Base-by-base conservation (phyloP, 2,329 filamentous ascomycete genomes). In the Diaporthe sp. region DNA sequence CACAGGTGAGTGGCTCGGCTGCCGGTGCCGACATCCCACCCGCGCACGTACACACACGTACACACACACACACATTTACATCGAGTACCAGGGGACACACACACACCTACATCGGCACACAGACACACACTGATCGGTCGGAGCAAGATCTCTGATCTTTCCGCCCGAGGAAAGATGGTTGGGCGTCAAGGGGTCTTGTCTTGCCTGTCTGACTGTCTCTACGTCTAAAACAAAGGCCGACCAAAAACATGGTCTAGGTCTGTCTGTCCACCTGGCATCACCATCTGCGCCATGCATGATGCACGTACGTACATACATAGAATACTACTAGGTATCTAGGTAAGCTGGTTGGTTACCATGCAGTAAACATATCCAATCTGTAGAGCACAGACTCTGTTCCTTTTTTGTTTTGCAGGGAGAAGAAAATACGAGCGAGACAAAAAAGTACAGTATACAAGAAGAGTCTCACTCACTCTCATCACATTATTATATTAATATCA, bases 91-190 rank as follows among this genome's bases (percentile, higher is more conserved):
- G 22, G 47, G 30, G 2, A 35, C 33, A 38, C 33, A 38, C 58
- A 42, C 38, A 61, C 55, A 58, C 28, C 19, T 30, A 57, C 30
- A 28, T 7, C 8, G 52, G 52, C 60, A 64, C 58, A 61, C 60
- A 64, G 60, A 64, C 60, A 35, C 60, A 66, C 60, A 47, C 40
- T 66, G 60, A 66, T 66, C 60, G 60, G 60, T 47, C 60, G 40
- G 38, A 47, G 15, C 58, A 30, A 61, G 60, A 66, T 66, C 60
- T 66, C 17, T 66, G 60, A 66, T 66, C 60, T n/a, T 19, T 66
- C 40, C 33, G 19, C 28, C 1, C 30, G 50, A 52, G 55, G 35
- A 25, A 52, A 33, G 35, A 25, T n/a, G 47, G 22, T 12, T 50
- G 47, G 47, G 47, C 47, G 47, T 50, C 47, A 50, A 25, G 47